Evolutionary conservation across 495 filamentous ascomycete genomes (phyloP), one percentile per base, ranked within the genome.

Genomic region (Echria macrotheca): DNA sequence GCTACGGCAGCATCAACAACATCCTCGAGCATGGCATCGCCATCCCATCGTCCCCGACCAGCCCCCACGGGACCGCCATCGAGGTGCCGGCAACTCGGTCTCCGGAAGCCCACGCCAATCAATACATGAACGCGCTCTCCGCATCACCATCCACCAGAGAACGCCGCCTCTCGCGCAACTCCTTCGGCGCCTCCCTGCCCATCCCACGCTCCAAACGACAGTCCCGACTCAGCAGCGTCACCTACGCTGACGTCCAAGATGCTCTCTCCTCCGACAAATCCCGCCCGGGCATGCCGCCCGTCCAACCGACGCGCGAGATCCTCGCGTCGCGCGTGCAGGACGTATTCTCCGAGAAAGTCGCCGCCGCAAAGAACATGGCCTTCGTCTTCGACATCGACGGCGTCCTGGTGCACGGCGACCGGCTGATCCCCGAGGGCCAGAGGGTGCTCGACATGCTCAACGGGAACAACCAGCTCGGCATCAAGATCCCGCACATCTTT

Each of bases 81-180:
- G 86, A 89, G 67, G 75, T 91, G 40, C 85, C 85, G 15, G 83
- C 85, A 15, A 74, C 82, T 21, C 70, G 84, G 47, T 86, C 82
- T 25, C 77, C 82, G 28, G 77, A 86, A 54, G 80, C 84, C 14
- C 80, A 89, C 69, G 79, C 81, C 22, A 70, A 79, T 19, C 69
- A 77, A 44, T 82, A 81, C 67, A 88, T 89, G 85, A 85, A 89
- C 72, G 76, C 78, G 49, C 69, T 89, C 64, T 85, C 81, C 52
- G 62, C 82, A 23, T 64, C 76, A 3, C 85, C 84, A 5, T 88
- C 85, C 2, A 76, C 78, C 65, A 79, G 76, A 63, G 78, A 83
- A 46, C 72, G 85, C 28, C 71, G 85, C 39, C 71, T 79, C 18
- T 89, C 86, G 26, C 78, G 85, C 51, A 91, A 89, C 77, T 89